Conservation (phyloP, 257 asterid genomes). For the Sherardia arvensis region DNA sequence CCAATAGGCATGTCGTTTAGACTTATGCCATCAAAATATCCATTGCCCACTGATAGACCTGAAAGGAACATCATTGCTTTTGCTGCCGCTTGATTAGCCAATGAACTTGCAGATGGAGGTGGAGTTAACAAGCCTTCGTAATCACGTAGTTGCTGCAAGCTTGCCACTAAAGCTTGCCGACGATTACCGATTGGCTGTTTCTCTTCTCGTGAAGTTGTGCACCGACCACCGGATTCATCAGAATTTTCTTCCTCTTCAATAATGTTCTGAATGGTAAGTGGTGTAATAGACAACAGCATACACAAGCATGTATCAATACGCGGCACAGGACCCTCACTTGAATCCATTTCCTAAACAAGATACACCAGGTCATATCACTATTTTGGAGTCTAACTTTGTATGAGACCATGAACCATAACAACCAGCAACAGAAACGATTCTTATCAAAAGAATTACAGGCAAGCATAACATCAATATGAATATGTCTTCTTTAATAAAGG, state of each 20-base stretch:
- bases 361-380: slow-evolving; percentile 6
- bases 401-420: neutral
- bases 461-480: neutral
- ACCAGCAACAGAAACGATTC: neutral
- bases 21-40: slow-evolving; percentile 76
- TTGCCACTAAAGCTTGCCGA: slow-evolving; percentile 66
- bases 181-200: slow-evolving; percentile 41
- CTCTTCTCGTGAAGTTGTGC: slow-evolving; percentile 35
- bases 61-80: slow-evolving; percentile 90
- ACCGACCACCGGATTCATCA: slow-evolving; percentile 33
- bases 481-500: neutral
- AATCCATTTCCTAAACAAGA: slow-evolving; percentile 69
- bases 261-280: slow-evolving; percentile 69
- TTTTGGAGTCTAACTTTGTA: neutral
- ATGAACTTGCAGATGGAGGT: slow-evolving; percentile 61
- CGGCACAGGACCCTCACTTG: slow-evolving; percentile 90
- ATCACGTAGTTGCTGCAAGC: slow-evolving; percentile 78
- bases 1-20: slow-evolving; percentile 69
- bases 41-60: slow-evolving; percentile 64
- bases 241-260: slow-evolving; percentile 70
- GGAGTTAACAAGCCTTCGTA: slow-evolving; percentile 81
- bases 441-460: neutral
- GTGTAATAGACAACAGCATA: slow-evolving; percentile 67
- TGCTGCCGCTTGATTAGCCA: slow-evolving; percentile 96
- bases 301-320: slow-evolving; percentile 92